Evolutionary conservation across 306 rosid genomes (phyloP), one percentile per base, ranked within the genome.

Genomic region (Carpinus viminea): DNA sequence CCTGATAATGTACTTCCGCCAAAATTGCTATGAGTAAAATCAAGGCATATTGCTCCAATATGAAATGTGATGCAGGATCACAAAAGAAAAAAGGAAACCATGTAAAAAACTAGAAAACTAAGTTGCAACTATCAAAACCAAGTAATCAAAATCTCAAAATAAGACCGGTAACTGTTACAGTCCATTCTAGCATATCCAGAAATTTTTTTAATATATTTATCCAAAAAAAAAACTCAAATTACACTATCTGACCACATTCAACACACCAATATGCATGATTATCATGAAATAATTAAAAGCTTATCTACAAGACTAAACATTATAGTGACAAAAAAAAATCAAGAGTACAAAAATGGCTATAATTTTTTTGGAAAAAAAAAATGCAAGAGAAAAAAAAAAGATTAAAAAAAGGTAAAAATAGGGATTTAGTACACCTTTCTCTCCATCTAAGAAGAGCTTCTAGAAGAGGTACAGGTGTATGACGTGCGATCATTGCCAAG

Each of bases 381-480:
- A 52, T 36, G 16, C 38, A 3, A 31, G 55, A 46, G 2, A 52
- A 31, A 59, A 54, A 79, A 54, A 79, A 26, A 20, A 36, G 21
- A 57, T 43, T 6, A n/a, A 21, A 31, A 31, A 34, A 68, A 24
- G 24, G 18, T 11, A 18, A 56, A 52, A 36, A 21, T 2, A 65
- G 66, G 45, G 41, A 52, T 56, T 75, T 57, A 34, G 51, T 20
- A 47, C 50, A 91, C 99, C 96, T 84, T 75, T 96, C 99, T 86
- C 99, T 89, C 99, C 99, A 96, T 78, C 83, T 87, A 81, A 96
- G 82, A 43, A 96, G 89, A 57, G 99, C 97, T 92, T 96, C 99
- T 65, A 96, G 81, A 74, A 96, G 96, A 52, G 99, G 99, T n/a
- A 93, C 93, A 20, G 99, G 99, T 0, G 99, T 96, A 85, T 96